Evolutionary conservation across 805 yeast species (phyloP).

Genomic region (Metschnikowia lunata): DNA sequence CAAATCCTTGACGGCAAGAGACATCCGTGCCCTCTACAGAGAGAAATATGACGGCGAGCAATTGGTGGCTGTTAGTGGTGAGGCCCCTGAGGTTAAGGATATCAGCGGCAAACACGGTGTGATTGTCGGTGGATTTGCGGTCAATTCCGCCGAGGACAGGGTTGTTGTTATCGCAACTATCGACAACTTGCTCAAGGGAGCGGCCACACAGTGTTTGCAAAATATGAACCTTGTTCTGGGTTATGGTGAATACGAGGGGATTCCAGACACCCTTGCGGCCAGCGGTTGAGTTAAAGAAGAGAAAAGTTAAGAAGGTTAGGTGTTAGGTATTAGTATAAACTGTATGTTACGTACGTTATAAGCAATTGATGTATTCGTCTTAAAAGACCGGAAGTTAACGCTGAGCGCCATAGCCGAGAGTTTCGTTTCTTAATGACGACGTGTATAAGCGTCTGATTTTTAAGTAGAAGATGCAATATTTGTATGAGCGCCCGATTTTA

Average conservation of each 20-base stretch:
- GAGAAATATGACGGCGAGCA: slow-evolving; percentile 85
- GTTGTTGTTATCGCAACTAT: slow-evolving; percentile 93
- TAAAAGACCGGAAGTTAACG: no score
- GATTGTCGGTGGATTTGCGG: slow-evolving; percentile 93
- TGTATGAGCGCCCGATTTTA: no score
- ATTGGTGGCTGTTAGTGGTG: slow-evolving; percentile 80
- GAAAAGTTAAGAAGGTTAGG: no score
- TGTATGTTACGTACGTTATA: no score
- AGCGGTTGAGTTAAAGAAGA: slow-evolving; percentile 6
- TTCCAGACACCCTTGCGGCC: slow-evolving; percentile 49
- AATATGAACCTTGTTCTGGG: slow-evolving; percentile 88
- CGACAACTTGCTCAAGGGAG: slow-evolving; percentile 95
- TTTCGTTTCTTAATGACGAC: no score
- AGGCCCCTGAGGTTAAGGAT: slow-evolving; percentile 88
- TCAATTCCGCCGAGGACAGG: slow-evolving; percentile 81
- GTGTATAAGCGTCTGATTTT: no score
- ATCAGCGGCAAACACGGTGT: slow-evolving; percentile 93
- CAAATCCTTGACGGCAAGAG: slow-evolving; percentile 68
- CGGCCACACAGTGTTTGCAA: slow-evolving; percentile 97
- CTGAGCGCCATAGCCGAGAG: no score
- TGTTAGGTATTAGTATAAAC: no score
- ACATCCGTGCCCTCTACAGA: slow-evolving; percentile 78
- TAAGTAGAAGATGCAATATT: no score
- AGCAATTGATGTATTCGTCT: no score
- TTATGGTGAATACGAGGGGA: slow-evolving; percentile 92